Conservation (phyloP, 2,329 filamentous ascomycete genomes). For the Ilyonectria sp. region DNA sequence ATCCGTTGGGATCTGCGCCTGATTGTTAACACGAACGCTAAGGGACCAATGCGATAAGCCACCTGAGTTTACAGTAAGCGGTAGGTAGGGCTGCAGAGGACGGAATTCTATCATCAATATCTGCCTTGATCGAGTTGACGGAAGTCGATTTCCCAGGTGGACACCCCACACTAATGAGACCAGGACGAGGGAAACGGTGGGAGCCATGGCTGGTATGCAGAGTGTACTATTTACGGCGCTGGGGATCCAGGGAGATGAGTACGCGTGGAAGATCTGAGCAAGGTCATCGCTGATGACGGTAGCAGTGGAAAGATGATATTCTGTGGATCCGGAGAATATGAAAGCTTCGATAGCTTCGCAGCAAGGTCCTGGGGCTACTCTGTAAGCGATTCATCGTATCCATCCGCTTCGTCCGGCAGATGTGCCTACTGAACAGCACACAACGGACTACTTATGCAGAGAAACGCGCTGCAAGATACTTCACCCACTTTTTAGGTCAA, state of each 20-base stretch:
- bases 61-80: not conserved
- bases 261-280: constrained; percentile 10
- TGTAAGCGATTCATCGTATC: not conserved
- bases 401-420: not conserved
- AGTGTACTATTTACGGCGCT: constrained; percentile 23
- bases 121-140: not conserved
- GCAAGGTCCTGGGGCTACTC: not conserved
- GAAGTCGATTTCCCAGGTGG: constrained; percentile 9
- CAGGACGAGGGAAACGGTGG: constrained; percentile 27
- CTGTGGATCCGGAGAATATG: constrained; percentile 1
- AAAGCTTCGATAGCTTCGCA: not conserved
- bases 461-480: not conserved
- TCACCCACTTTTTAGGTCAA: constrained; percentile 20
- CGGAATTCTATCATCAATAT: constrained; percentile 3
- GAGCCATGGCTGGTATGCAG: constrained; percentile 22
- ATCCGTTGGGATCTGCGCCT: not conserved
- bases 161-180: constrained; percentile 25
- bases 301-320: constrained; percentile 6
- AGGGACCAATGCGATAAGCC: not conserved
- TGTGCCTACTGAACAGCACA: not conserved
- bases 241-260: constrained; percentile 10
- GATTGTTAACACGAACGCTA: not conserved
- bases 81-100: not conserved
- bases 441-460: constrained; percentile 2
- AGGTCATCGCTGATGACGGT: constrained; percentile 6